Evolutionary conservation across 768 basidiomycete genomes (phyloP), one percentile per base, ranked within the genome.

Genomic region (Suillus alpinus): DNA sequence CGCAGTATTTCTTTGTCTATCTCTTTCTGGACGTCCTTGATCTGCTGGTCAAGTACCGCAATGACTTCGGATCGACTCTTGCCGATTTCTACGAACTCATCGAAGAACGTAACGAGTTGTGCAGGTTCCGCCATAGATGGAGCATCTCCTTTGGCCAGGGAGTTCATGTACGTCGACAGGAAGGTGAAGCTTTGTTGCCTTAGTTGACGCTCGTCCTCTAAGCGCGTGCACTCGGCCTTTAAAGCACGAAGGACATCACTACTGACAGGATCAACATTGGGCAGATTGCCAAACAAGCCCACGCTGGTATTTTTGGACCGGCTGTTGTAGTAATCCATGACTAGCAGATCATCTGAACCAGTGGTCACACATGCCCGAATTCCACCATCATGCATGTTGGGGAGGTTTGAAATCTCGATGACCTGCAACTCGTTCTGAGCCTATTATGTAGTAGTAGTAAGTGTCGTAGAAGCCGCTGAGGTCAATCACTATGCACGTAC

Each of bases 151-250:
- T 69, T 60, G 7, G 69, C 69, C 20, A 69, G 65, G 20, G 69
- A 70, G 44, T 71, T 63, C 65, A 69, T 71, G 31, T 67, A 69
- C 1, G 69, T 71, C 5, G 69, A 67, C 29, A 71, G 60, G 46
- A 71, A 71, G 10, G 56, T 46, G 55, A 69, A 56, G 43, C 67
- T 62, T 36, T 67, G 59, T 34, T 69, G 59, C 46, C 65, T 67
- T 57, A 69, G 39, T 1, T 59, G 56, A n/a, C 26, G 62, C 55
- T 69, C 69, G 10, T 71, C 62, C 56, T 57, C 43, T 10, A 71
- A 55, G 31, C 61, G 62, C 34, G 57, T 31, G 32, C 44, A 62
- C 20, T 69, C 65, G 13, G 31, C 20, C 36, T 53, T 56, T 7
- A 69, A 53, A 20, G 61, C 65, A 14, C 43, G 47, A 26, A 63